phyloP scores from a whole-genome alignment of 2,329 filamentous ascomycete genomes.

The Fusarium abutilonis region DNA sequence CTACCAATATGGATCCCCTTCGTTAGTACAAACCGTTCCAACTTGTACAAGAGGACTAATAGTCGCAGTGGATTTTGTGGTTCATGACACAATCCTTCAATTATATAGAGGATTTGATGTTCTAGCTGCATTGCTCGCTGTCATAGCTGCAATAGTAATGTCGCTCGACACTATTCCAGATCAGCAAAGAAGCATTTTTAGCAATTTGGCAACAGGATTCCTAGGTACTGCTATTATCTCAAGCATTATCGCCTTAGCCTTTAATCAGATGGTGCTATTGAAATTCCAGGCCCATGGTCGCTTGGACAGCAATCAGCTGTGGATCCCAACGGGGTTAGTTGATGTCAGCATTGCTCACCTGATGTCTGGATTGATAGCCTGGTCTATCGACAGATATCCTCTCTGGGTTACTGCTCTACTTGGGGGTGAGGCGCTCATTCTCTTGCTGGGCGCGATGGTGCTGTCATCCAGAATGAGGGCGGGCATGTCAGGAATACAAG shows the following conservation, averaged over 20 bases:
- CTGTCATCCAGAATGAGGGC: neutral
- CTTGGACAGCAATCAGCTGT: neutral
- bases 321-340: neutral
- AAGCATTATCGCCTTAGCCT: neutral
- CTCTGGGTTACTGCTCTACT: neutral
- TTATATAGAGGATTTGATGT: neutral
- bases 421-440: neutral
- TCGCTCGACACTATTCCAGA: neutral
- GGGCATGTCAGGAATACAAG: neutral
- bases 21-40: no score
- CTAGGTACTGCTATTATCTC: neutral
- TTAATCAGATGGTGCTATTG: neutral
- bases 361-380: neutral
- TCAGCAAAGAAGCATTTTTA: neutral
- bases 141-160: neutral
- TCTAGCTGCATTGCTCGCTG: neutral
- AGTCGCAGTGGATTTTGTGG: no score
- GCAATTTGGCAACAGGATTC: neutral
- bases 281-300: neutral
- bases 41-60: no score
- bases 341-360: neutral
- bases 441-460: neutral
- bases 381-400: constrained; percentile 5
- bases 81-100: neutral
- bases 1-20: no score